Evolutionary conservation across 1,139 yeast genomes (phyloP), one percentile per base, ranked within the genome.

Genomic region (Yamadazyma atmosphaerica): DNA sequence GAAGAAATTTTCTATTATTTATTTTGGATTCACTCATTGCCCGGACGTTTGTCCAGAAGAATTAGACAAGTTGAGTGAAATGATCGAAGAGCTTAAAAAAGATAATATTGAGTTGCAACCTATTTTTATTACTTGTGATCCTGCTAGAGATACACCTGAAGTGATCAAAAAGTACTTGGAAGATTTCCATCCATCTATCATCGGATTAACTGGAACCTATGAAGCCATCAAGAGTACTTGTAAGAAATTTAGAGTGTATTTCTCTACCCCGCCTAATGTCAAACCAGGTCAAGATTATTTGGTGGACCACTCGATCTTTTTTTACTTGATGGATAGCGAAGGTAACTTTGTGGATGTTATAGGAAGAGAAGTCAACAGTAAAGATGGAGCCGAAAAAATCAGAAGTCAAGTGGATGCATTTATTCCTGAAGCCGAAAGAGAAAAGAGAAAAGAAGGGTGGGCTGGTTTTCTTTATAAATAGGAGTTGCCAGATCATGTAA

Each of bases 1-100:
- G 2, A 66, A 65, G 47, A 81, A 79, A 59, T 92, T 87, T 60
- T 78, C 89, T 10, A 70, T 92, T 38, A 61, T 92, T 13, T 92
- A 92, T 63, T 92, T 92, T 64, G 98, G 98, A 0, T 92, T 92
- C 68, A 86, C 96, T 4, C 90, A 89, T 64, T 92, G 98, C 65
- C 98, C 98, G 6, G 98, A 92, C 62, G 89, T 92, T 37, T 92
- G 98, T 62, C 98, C 98, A 8, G 98, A 92, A 58, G 98, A 92
- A 61, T 75, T 92, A 47, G 98, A 92, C 58, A 88, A 90, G 56
- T 73, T 92, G 60, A 87, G 95, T 2, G 74, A 79, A 24, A 86
- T 94, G 77, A 65, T 92, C 49, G 77, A 81, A 37, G 77, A 72
- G 17, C 69, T 86, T 54, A 78, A 83, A 51, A 74, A 78, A 47